A percentile compares a stretch with the other conserved stretches of the same genome.
These are phyloP conservation scores for Stephania yunnanensis DNA, from an alignment of 164 flowering plant species.

Conservation along the genomic window DNA sequence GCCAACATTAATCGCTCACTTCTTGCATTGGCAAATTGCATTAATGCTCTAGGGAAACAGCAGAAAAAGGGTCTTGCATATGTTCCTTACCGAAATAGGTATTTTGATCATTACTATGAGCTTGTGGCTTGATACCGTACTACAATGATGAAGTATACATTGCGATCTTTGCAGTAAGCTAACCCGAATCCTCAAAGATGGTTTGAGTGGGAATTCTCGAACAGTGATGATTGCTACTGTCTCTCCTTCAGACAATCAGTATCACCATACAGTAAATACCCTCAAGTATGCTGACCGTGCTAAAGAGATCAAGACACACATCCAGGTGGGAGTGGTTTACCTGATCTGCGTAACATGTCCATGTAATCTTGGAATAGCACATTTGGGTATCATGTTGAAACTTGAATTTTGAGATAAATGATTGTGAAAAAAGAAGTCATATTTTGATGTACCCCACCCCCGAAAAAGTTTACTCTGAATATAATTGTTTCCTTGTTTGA, in stretches of 20 bases:
- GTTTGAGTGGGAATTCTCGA: constrained; percentile 88
- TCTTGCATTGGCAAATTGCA: constrained; percentile 92
- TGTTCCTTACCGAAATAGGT: constrained; percentile 95
- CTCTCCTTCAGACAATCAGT: constrained; percentile 76
- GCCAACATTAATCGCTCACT: constrained; percentile 90
- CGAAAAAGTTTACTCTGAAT: not conserved
- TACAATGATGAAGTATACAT: constrained; percentile 19
- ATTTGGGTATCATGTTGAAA: not conserved
- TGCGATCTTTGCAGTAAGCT: constrained; percentile 53
- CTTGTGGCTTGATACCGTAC: not conserved
- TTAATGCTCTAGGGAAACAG: constrained; percentile 87
- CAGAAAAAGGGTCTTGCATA: constrained; percentile 94
- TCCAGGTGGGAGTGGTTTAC: constrained; percentile 45
- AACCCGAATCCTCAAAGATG: constrained; percentile 91
- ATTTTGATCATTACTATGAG: constrained; percentile 7
- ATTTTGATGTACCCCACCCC: not conserved
- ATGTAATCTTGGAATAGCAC: not conserved
- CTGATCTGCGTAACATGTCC: not conserved
- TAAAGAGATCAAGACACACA: constrained; percentile 85
- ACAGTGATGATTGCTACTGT: constrained; percentile 87
- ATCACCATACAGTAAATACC: constrained; percentile 84
- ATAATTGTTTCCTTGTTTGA: not conserved
- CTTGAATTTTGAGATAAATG: not conserved
- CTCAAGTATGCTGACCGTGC: constrained; percentile 92
- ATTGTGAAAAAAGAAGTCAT: not conserved